These are phyloP conservation scores for Paratinospora sagittata DNA, from an alignment of 164 flowering plant genomes.

Conservation along the genomic window DNA sequence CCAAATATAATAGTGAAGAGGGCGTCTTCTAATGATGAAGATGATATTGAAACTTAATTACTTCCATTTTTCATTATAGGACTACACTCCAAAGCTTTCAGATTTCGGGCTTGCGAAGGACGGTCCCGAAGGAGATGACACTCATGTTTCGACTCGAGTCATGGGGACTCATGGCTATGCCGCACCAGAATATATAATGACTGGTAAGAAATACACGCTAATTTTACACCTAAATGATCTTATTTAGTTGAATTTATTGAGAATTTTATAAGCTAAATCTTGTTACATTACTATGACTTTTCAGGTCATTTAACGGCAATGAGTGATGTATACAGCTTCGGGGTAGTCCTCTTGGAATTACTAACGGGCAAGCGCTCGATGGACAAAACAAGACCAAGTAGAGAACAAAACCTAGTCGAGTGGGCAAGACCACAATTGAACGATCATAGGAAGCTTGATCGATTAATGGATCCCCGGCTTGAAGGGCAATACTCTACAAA, in stretches of 20 bases:
- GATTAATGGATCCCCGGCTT: constrained; percentile 63
- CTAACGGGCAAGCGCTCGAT: constrained; percentile 59
- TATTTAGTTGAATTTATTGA: neutral
- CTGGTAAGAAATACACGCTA: constrained; percentile 31
- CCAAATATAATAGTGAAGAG: too few relatives aligned
- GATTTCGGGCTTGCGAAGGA: constrained; percentile 90
- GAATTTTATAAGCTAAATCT: neutral
- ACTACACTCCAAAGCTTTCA: constrained; percentile 68
- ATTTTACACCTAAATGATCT: neutral
- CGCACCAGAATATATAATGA: constrained; percentile 81
- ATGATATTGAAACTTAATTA: neutral
- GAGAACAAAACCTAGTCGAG: constrained; percentile 58
- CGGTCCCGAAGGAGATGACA: constrained; percentile 71
- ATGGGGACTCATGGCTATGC: constrained; percentile 96
- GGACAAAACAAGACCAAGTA: constrained; percentile 50
- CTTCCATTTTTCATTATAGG: constrained; percentile 35
- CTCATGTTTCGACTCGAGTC: constrained; percentile 64
- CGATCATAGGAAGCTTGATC: constrained; percentile 46
- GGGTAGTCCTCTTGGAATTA: constrained; percentile 77
- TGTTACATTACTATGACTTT: constrained; percentile 5
- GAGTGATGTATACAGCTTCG: constrained; percentile 87
- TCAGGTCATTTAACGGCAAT: constrained; percentile 79
- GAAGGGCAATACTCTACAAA: constrained; percentile 70
- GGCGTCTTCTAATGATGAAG: neutral
- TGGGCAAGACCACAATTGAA: constrained; percentile 66